Base-by-base conservation (phyloP, 345 rosid species). In the Moricandia arvensis region DNA sequence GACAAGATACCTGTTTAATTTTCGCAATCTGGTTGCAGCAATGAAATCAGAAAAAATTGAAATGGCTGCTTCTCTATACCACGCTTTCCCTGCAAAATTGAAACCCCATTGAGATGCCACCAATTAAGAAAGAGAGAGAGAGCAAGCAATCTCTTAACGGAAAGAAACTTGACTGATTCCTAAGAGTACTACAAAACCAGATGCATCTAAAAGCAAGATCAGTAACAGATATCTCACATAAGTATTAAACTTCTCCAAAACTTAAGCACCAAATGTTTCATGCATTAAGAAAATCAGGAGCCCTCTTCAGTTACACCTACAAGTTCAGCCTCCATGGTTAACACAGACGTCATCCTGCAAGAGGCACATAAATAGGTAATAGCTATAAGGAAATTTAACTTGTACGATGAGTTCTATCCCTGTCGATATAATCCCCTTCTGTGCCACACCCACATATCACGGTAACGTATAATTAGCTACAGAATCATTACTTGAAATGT, bases 311-410 rank as follows among this genome's bases (percentile, higher is more conserved):
- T 21, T 21, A 21, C 24, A 21, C 24, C 24, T 21, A 21, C 24
- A 21, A 21, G 24, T 21, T 2, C 24, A 21, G 24, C 1, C 24
- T 21, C 24, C 24, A 21, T 21, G 24, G 24, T 21, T 21, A 21
- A 0, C 24, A 21, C 24, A 21, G 24, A 21, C 24, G 24, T 86
- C 81, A 90, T 88, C 99, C 99, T 93, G 97, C 98, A 95, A 95
- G 98, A 91, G 89, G 85, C 93, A 94, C 93, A 90, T 92, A 81
- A 85, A 88, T 89, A 21, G 24, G 24, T 21, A n/a, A n/a, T n/a
- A n/a, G n/a, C n/a, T n/a, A 2, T 21, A 21, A 21, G 24, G 24
- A 21, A 21, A 21, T 21, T 21, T 21, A 21, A 21, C 24, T 21
- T 21, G 24, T 2, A 21, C 24, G 24, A 21, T 21, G 24, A 21